Evolutionary conservation across 768 basidiomycete species (phyloP), one percentile per base, ranked within the genome.

Genomic region (Boletus reticulatus): DNA sequence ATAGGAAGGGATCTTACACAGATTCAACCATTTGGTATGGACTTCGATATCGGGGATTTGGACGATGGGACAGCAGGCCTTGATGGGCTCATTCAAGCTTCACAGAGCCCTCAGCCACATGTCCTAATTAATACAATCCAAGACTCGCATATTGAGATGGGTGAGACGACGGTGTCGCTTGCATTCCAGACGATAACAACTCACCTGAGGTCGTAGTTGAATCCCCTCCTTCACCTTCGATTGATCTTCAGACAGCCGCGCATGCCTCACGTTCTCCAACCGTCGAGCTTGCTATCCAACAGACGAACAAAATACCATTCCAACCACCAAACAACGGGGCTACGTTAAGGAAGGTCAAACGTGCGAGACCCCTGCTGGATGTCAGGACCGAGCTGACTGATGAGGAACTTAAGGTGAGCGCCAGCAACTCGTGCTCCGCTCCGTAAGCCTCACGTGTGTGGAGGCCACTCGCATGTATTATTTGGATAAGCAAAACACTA

Each of bases 361-460:
- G 75, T 3, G 61, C 80, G 11, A 78, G 84, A 43, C 66, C 85
- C 41, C 72, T 89, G 4, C 68, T 93, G 8, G 92, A 94, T 67
- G 72, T 78, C 6, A 79, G 89, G 56, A 94, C 84, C 6, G 92
- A 94, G 66, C 72, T 94, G 37, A 89, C 90, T 6, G 89, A 92
- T 55, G 86, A 89, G 4, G 89, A 94, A 71, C 75, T 94, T 43
- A 88, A 86, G 76, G 92, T 84, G 53, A 57, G 67, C 27, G 37
- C 22, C 39, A 42, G 19, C 44, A 44, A 47, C 20, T 27, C 27
- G 16, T 29, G 8, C 29, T 9, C 47, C 39, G 3, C 43, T 37
- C 52, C 49, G 58, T 14, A 48, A 53, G 17, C 36, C 37, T 43
- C 19, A 16, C 43, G 31, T 39, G 1, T 46, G 39, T 14, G 47